Evolutionary conservation across 139 green algal species (phyloP).

Genomic region (Picochlorum sp.): DNA sequence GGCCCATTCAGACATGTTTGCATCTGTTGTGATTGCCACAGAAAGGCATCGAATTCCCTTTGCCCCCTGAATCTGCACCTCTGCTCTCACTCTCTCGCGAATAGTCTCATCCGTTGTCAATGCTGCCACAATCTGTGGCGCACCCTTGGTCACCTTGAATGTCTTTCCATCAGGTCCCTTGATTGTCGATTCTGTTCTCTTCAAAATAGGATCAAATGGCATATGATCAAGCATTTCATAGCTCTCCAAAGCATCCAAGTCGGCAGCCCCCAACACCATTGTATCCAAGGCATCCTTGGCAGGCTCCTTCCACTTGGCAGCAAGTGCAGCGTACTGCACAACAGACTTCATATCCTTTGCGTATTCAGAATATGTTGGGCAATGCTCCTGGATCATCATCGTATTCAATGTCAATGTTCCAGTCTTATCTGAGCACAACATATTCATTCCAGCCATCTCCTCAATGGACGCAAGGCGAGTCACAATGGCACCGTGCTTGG

Average conservation of each 20-base stretch:
- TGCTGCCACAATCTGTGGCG: conserved; percentile 41
- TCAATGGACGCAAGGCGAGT: conserved; percentile 71
- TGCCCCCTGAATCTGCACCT: conserved; percentile 53
- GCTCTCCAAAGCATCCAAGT: conserved; percentile 40
- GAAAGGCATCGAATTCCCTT: conserved; percentile 72
- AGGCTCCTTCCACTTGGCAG: conserved; percentile 79
- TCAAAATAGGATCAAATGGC: conserved; percentile 81
- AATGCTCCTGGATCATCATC: conserved; percentile 77
- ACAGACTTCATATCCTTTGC: conserved; percentile 26
- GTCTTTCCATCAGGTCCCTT: conserved; percentile 37
- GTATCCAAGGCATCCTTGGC: conserved; percentile 78
- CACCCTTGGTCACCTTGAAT: conserved; percentile 70
- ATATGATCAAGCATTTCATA: conserved; percentile 58
- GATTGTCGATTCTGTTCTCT: conserved; percentile 69
- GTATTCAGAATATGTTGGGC: conserved; percentile 50
- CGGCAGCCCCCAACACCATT: conserved; percentile 52
- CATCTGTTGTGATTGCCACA: conserved; percentile 39
- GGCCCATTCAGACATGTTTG: conserved; percentile 42
- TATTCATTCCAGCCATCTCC: conserved; percentile 88
- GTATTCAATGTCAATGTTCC: conserved; percentile 87
- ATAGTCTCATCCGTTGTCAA: conserved; percentile 34
- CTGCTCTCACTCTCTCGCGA: conserved; percentile 31
- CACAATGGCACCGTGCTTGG: conserved; percentile 66
- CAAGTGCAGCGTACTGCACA: conserved; percentile 55
- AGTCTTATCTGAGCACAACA: conserved; percentile 84